These are phyloP conservation scores for Claviceps humidiphila DNA, from an alignment of 2,329 filamentous ascomycete species.

Conservation along the genomic window DNA sequence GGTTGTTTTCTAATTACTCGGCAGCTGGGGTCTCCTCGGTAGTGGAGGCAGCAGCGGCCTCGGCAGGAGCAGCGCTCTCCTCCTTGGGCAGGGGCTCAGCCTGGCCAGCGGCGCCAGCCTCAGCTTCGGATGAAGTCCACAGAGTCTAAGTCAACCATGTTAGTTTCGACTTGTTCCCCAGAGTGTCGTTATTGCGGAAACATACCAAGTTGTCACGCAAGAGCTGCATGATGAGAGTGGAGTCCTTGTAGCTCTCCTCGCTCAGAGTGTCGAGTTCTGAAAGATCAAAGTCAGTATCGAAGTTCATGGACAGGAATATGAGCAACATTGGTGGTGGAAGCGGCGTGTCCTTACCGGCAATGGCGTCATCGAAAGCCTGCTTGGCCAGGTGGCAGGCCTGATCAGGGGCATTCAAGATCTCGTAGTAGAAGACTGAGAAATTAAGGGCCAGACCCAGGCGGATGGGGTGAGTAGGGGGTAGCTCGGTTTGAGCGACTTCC, in stretches of 20 bases:
- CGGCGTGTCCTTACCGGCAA: constrained; percentile 47
- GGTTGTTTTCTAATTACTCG: constrained; percentile 33
- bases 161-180: neutral
- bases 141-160: constrained; percentile 53
- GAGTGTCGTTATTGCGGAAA: constrained; percentile 6
- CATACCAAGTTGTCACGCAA: constrained; percentile 89
- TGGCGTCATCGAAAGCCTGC: constrained; percentile 97
- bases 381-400: constrained; percentile 97
- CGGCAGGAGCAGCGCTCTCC: constrained; percentile 38
- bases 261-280: constrained; percentile 88
- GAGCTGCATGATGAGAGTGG: constrained; percentile 96
- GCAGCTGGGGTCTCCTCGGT: constrained; percentile 56
- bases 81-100: constrained; percentile 32
- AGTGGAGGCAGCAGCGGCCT: constrained; percentile 42
- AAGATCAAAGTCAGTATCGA: neutral
- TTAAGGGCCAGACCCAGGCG: constrained; percentile 93
- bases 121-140: constrained; percentile 97
- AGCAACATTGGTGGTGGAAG: neutral
- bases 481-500: constrained; percentile 94
- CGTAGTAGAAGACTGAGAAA: constrained; percentile 99
- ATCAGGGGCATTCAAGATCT: constrained; percentile 97
- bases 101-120: constrained; percentile 48
- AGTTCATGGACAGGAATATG: neutral
- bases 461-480: constrained; percentile 95
- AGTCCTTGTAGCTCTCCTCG: constrained; percentile 99